Evolutionary conservation across 345 rosid genomes (phyloP).

Genomic region (Zanthoxylum bungeanum): DNA sequence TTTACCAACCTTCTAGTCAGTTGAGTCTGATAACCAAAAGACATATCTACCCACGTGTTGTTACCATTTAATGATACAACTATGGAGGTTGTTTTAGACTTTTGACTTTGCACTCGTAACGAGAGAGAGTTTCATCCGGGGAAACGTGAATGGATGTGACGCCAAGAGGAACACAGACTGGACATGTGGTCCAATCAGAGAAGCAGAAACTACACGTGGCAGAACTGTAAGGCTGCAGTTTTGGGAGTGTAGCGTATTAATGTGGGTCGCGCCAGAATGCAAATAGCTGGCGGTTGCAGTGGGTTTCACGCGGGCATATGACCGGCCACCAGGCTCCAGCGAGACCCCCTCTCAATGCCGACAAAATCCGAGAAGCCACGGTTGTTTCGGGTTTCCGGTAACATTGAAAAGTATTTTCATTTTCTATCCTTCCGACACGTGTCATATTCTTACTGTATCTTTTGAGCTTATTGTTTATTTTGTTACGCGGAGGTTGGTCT

Average conservation of each 20-base stretch:
- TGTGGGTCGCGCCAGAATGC: slow-evolving; percentile 30
- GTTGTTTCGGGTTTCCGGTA: slow-evolving; percentile 30
- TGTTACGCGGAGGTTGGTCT: slow-evolving; percentile 42
- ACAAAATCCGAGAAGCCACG: slow-evolving; percentile 4
- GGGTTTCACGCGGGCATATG: slow-evolving; percentile 29
- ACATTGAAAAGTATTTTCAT: neutral
- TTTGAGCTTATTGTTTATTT: neutral
- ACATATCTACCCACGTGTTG: slow-evolving; percentile 17
- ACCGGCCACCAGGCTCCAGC: slow-evolving; percentile 21
- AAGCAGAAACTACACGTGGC: slow-evolving; percentile 36
- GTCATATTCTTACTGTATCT: slow-evolving; percentile 17
- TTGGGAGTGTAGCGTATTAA: slow-evolving; percentile 16
- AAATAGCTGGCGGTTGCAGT: slow-evolving; percentile 35
- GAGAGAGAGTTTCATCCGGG: slow-evolving; percentile 9
- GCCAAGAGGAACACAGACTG: slow-evolving; percentile 13
- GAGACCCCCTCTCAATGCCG: slow-evolving; percentile 2
- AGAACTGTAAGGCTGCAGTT: slow-evolving; percentile 19
- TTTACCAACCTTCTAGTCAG: slow-evolving; percentile 37
- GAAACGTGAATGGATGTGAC: slow-evolving; percentile 27
- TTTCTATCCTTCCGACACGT: slow-evolving; percentile 12
- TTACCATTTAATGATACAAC: neutral
- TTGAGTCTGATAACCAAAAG: slow-evolving; percentile 10
- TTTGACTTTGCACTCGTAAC: neutral
- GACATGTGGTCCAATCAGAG: slow-evolving; percentile 41
- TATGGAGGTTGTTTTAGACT: slow-evolving; percentile 12